These are phyloP conservation scores for Claviceps quebecensis DNA, from an alignment of 2,329 filamentous ascomycete genomes.

Conservation along the genomic window DNA sequence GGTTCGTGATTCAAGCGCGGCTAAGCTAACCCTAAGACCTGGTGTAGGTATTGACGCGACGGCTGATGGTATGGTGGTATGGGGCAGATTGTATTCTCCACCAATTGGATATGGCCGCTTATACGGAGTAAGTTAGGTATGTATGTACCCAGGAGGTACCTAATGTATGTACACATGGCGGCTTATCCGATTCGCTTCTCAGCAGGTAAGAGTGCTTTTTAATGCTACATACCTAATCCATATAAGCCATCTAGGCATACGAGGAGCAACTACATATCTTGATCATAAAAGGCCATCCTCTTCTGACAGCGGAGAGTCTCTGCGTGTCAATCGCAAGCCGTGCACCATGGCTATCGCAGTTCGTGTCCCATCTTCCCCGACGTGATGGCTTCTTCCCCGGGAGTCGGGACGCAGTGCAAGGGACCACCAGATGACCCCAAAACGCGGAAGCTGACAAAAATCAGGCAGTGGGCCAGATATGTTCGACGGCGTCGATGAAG, in stretches of 20 bases:
- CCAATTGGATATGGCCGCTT: neutral
- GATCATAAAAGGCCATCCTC: too few relatives aligned
- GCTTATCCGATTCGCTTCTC: neutral
- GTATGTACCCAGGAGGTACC: too few relatives aligned
- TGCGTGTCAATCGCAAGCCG: too few relatives aligned
- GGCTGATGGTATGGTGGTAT: neutral
- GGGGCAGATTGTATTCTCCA: neutral
- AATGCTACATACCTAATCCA: too few relatives aligned
- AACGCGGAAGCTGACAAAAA: neutral
- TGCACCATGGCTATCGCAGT: neutral
- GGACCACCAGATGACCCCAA: neutral
- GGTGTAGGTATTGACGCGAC: too few relatives aligned
- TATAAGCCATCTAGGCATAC: too few relatives aligned
- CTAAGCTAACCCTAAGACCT: too few relatives aligned
- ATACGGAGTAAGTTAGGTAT: too few relatives aligned
- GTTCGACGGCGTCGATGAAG: constrained; percentile 64
- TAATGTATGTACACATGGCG: neutral
- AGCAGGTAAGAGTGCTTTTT: neutral
- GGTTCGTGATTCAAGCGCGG: too few relatives aligned
- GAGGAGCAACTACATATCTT: neutral
- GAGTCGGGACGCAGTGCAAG: too few relatives aligned
- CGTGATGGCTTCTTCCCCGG: neutral
- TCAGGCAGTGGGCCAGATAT: constrained; percentile 74
- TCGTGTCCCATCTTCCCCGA: neutral
- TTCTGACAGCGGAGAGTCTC: too few relatives aligned